phyloP scores from a whole-genome alignment of 2,329 filamentous ascomycete genomes.

The Botrytis cinerea region DNA sequence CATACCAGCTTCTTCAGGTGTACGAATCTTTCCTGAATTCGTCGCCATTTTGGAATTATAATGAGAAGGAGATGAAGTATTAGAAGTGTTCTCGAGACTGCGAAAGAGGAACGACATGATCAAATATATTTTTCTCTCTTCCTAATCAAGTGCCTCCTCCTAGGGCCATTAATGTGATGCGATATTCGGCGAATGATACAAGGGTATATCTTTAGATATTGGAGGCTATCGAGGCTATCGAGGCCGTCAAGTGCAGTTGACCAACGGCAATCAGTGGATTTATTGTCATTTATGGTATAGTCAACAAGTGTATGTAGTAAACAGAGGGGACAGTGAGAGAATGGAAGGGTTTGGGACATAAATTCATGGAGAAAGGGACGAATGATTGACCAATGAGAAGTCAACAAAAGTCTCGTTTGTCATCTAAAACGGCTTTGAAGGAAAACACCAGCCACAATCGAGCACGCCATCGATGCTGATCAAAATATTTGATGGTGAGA shows the following conservation, averaged over 20 bases:
- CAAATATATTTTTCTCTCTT: slow-evolving; percentile 22
- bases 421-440: slow-evolving; percentile 22
- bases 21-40: slow-evolving; percentile 51
- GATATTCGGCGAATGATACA: slow-evolving; percentile 24
- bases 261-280: slow-evolving; percentile 13
- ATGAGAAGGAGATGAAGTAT: slow-evolving; percentile 37
- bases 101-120: slow-evolving; percentile 40
- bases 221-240: slow-evolving; percentile 26
- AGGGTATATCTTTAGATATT: slow-evolving; percentile 19
- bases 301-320: slow-evolving; percentile 23
- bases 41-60: slow-evolving; percentile 47
- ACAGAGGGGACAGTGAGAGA: slow-evolving; percentile 21
- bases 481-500: slow-evolving; percentile 9
- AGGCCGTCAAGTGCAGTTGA: slow-evolving; percentile 16
- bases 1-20: slow-evolving; percentile 66
- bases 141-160: slow-evolving; percentile 17
- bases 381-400: background rate
- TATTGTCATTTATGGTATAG: slow-evolving; percentile 18
- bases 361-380: slow-evolving; percentile 16
- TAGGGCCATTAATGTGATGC: slow-evolving; percentile 19
- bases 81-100: slow-evolving; percentile 27
- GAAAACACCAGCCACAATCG: slow-evolving; percentile 23
- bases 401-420: slow-evolving; percentile 21
- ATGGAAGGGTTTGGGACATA: slow-evolving; percentile 3
- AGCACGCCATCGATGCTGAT: slow-evolving; percentile 25